A percentile compares a stretch with the other conserved stretches of the same genome.
These are phyloP conservation scores for Penicillium digitatum DNA, from an alignment of 2,329 filamentous ascomycete genomes.

Conservation along the genomic window DNA sequence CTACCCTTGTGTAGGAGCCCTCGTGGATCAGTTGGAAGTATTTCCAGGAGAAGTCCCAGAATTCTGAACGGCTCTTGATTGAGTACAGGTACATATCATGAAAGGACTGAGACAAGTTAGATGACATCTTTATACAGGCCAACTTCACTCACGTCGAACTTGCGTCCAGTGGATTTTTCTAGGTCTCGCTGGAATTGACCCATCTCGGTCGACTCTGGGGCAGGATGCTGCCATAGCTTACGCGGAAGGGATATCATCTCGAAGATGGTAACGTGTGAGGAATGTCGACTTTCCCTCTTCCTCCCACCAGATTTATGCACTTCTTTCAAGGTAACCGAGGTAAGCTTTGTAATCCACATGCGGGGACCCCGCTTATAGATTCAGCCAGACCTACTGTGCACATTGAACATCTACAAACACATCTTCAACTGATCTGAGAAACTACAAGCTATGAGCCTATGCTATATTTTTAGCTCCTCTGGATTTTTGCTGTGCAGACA, in stretches of 20 bases:
- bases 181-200: conserved; percentile 19
- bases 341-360: too few relatives aligned
- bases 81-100: conserved; percentile 69
- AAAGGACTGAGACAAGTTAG: conserved; percentile 43
- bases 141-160: conserved; percentile 13
- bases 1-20: conserved; percentile 56
- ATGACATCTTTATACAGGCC: not conserved
- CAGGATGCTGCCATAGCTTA: conserved; percentile 26
- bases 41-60: conserved; percentile 64
- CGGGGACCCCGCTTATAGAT: not conserved
- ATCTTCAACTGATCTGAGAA: not conserved
- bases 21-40: conserved; percentile 59
- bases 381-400: not conserved
- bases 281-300: not conserved
- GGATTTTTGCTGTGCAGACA: too few relatives aligned
- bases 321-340: too few relatives aligned
- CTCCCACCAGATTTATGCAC: too few relatives aligned
- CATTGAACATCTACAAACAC: not conserved
- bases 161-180: conserved; percentile 14
- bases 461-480: too few relatives aligned
- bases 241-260: conserved; percentile 10
- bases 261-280: not conserved
- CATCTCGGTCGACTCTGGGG: conserved; percentile 23
- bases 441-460: too few relatives aligned
- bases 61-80: conserved; percentile 56